phyloP scores from a whole-genome alignment of 108 stramenopile species.

The Nitzschia sp. region DNA sequence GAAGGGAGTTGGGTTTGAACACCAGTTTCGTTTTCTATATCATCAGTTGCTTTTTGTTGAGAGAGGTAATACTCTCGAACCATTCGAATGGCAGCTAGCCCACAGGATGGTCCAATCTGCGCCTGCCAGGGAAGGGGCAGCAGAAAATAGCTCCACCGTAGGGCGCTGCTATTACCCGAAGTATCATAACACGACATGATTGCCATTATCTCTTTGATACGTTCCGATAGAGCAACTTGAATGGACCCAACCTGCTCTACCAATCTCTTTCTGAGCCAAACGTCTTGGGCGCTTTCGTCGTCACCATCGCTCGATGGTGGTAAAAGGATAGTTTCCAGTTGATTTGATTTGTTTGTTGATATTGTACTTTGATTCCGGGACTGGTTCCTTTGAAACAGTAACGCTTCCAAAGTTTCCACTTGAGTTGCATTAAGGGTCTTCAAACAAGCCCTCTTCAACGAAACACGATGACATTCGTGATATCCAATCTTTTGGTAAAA shows the following conservation, averaged over 20 bases:
- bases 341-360: neutral
- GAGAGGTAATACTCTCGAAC: constrained; percentile 24
- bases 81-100: constrained; percentile 47
- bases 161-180: neutral
- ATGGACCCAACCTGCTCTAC: constrained; percentile 33
- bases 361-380: neutral
- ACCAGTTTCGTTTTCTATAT: neutral
- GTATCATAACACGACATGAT: neutral
- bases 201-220: constrained; percentile 21
- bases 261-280: constrained; percentile 44
- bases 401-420: constrained; percentile 29
- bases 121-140: constrained; percentile 35
- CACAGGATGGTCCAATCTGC: constrained; percentile 50
- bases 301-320: constrained; percentile 5
- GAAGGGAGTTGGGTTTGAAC: constrained; percentile 21
- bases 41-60: neutral
- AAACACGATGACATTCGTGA: constrained; percentile 24
- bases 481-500: constrained; percentile 46
- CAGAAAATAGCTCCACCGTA: constrained; percentile 2
- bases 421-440: constrained; percentile 24
- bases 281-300: constrained; percentile 17
- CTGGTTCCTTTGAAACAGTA: constrained; percentile 16
- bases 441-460: constrained; percentile 36
- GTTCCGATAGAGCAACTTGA: constrained; percentile 5
- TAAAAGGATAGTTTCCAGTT: constrained; percentile 30